Evolutionary conservation across 805 yeast species (phyloP).

Genomic region (Candida taoyuanica): DNA sequence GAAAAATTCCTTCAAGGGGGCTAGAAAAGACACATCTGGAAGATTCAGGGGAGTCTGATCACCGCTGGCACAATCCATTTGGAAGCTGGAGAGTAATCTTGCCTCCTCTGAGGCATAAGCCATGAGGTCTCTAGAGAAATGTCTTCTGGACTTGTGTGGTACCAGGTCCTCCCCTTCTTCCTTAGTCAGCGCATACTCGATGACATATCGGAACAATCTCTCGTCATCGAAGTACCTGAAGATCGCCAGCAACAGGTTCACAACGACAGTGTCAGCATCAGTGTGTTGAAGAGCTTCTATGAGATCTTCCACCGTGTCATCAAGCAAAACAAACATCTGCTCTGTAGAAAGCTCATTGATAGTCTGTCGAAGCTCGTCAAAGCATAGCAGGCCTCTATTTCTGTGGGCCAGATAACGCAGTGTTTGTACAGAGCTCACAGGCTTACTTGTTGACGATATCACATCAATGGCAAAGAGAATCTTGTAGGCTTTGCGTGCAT

Average conservation of each 20-base stretch:
- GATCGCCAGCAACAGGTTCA: constrained; percentile 46
- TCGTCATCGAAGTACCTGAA: constrained; percentile 44
- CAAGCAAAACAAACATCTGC: constrained; percentile 11
- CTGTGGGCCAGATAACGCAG: constrained; percentile 75
- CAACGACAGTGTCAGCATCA: constrained; percentile 58
- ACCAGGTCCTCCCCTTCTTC: constrained; percentile 38
- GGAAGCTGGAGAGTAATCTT: constrained; percentile 4
- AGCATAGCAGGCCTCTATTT: constrained; percentile 72
- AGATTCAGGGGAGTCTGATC: neutral
- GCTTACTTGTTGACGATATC: constrained; percentile 41
- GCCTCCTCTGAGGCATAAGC: constrained; percentile 13
- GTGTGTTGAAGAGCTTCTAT: constrained; percentile 59
- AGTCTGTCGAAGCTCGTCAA: constrained; percentile 31
- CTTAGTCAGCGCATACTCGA: constrained; percentile 55
- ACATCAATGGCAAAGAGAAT: constrained; percentile 67
- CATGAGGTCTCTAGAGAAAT: constrained; percentile 8
- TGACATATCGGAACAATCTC: constrained; percentile 47
- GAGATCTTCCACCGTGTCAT: constrained; percentile 52
- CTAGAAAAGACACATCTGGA: constrained; percentile 17
- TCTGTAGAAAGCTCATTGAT: constrained; percentile 10
- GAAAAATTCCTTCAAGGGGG: constrained; percentile 16
- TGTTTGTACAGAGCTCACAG: constrained; percentile 50
- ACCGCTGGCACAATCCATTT: neutral
- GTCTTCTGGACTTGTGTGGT: constrained; percentile 21
- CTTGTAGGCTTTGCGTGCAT: constrained; percentile 53